These are phyloP conservation scores for Candida sanyaensis DNA, from an alignment of 1,139 yeast species.

Conservation along the genomic window DNA sequence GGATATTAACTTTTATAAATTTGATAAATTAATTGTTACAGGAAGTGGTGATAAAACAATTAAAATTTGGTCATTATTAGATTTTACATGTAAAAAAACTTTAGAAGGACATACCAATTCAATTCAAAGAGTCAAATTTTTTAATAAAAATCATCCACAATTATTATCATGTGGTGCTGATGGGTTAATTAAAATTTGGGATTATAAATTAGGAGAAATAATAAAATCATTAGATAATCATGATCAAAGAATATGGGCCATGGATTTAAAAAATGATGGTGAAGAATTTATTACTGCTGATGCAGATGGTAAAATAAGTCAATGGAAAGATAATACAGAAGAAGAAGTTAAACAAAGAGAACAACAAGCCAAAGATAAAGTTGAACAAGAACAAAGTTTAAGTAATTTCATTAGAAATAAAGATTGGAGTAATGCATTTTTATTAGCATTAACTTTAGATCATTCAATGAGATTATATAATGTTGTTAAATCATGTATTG, in stretches of 20 bases:
- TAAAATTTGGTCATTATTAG: slow-evolving; percentile 83
- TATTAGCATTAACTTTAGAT: slow-evolving; percentile 79
- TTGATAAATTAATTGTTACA: slow-evolving; percentile 74
- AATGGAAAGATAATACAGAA: slow-evolving; percentile 88
- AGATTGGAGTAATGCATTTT: slow-evolving; percentile 88
- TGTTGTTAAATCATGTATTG: slow-evolving; percentile 60
- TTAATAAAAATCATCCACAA: slow-evolving; percentile 61
- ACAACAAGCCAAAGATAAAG: slow-evolving; percentile 53
- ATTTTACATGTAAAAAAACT: slow-evolving; percentile 74
- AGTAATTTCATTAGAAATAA: slow-evolving; percentile 67
- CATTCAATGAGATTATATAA: slow-evolving; percentile 84
- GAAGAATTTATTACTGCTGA: slow-evolving; percentile 79
- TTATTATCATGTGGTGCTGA: slow-evolving; percentile 90
- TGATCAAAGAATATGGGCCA: slow-evolving; percentile 92
- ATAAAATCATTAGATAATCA: slow-evolving; percentile 86
- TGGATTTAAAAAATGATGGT: slow-evolving; percentile 64
- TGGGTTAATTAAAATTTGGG: slow-evolving; percentile 93
- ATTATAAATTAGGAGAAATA: slow-evolving; percentile 72
- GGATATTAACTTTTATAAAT: slow-evolving; percentile 83
- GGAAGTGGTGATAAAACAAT: slow-evolving; percentile 90
- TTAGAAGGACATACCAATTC: slow-evolving; percentile 96
- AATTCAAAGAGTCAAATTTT: slow-evolving; percentile 76
- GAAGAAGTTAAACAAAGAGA: slow-evolving; percentile 56
- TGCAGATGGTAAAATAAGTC: slow-evolving; percentile 88
- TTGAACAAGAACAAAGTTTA: slow-evolving; percentile 87